Base-by-base conservation (phyloP, 1,284 basidiomycete species). In the Cryptococcus depauperatus region DNA sequence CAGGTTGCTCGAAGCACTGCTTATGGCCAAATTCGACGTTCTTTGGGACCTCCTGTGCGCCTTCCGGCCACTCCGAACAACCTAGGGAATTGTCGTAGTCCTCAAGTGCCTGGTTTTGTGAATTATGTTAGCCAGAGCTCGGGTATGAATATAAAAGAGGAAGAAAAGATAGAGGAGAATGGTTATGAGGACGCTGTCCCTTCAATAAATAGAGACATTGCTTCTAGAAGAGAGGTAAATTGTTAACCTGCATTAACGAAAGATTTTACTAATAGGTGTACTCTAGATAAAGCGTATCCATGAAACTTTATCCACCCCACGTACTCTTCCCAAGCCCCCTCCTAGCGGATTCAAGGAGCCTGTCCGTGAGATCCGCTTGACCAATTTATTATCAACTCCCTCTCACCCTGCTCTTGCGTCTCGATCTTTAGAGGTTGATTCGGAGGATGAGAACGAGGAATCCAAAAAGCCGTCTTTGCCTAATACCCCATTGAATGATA, bases 271-370 rank as follows among this genome's bases (percentile, higher is more conserved):
- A 21, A 37, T 21, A 14, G 5, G 29, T n/a, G 30, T 44, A 18
- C 19, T 51, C n/a, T 34, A 61, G 57, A 47, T 46, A 10, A 49
- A 55, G 42, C 47, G 57, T 23, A 47, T 49, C 13, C 45, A 52
- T 14, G 52, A 59, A 43, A 43, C 57, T 10, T 55, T 69, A 16
- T 64, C 58, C 11, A 67, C 66, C 0, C 67, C 67, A 9, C 57
- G 64, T 23, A 50, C 51, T 8, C 54, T 69, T 3, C 64, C 62
- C n/a, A 45, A 52, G 4, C 60, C 59, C 4, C 61, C 60, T 0
- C 33, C 45, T 3, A 54, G 48, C 35, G 50, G 55, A 3, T 68
- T 68, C 60, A 56, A 56, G 22, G 47, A 48, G 13, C 56, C 59
- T 16, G 48, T 59, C 10, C 47, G 49, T 13, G 55, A 56, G 18